Evolutionary conservation across 148 eudicot species (phyloP).

Genomic region (Persicaria maculosa): DNA sequence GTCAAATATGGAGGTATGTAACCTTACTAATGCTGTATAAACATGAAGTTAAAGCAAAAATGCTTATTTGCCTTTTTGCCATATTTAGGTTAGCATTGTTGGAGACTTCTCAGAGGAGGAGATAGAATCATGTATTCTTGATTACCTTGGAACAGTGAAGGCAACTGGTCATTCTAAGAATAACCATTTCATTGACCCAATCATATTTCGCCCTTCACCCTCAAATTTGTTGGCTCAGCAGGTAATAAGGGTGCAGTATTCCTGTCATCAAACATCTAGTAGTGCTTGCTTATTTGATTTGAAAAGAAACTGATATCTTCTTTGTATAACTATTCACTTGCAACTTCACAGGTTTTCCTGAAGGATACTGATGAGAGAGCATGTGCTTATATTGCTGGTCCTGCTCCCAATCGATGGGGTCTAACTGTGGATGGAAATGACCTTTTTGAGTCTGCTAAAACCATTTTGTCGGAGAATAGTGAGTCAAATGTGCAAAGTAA

Average conservation of each 20-base stretch:
- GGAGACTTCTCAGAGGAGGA: slow-evolving; percentile 97
- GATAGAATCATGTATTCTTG: slow-evolving; percentile 90
- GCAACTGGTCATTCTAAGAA: slow-evolving; percentile 38
- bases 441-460: slow-evolving; percentile 42
- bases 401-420: slow-evolving; percentile 99
- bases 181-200: slow-evolving; percentile 36
- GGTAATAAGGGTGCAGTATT: slow-evolving; percentile 34
- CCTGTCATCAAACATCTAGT: background rate
- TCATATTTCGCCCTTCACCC: slow-evolving; percentile 65
- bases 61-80: background rate
- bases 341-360: slow-evolving; percentile 54
- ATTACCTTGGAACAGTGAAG: slow-evolving; percentile 86
- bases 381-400: slow-evolving; percentile 97
- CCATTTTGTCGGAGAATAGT: slow-evolving; percentile 29
- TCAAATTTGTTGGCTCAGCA: slow-evolving; percentile 75
- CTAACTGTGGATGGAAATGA: slow-evolving; percentile 61
- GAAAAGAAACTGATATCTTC: background rate
- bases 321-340: background rate
- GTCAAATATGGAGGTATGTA: slow-evolving; percentile 88
- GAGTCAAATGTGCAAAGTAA: slow-evolving; percentile 24
- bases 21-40: background rate
- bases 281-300: background rate
- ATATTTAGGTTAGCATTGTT: slow-evolving; percentile 77
- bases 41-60: background rate
- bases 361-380: slow-evolving; percentile 99